Base-by-base conservation (phyloP, 768 basidiomycete genomes). In the Auriscalpium orientale region DNA sequence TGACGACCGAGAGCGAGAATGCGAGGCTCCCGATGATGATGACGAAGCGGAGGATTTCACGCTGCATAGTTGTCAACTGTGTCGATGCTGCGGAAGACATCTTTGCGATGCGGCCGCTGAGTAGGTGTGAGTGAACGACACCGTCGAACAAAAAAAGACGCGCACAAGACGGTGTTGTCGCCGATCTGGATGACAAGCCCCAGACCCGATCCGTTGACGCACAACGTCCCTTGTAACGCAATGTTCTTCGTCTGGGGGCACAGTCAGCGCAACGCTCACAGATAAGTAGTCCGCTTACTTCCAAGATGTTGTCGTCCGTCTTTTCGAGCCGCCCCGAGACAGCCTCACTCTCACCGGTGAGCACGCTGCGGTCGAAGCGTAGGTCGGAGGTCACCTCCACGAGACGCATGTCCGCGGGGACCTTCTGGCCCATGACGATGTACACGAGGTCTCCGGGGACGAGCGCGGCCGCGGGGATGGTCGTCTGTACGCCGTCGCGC, bases 321-420 rank as follows among this genome's bases (percentile, higher is more conserved):
- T 56, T 57, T 11, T 71, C 67, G 9, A 62, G n/a, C 4, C 58
- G 48, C n/a, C 61, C 61, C 1, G 61, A 9, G 15, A 62, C 18
- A 15, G 61, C 49, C 18, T 62, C 61, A n/a, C 61, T 62, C 61
- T 62, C 82, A 15, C 82, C 82, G 5, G 85, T 87, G n/a, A 87
- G 72, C 40, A 86, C 76, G 35, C 81, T 78, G 34, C 83, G 72
- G 61, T 87, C 85, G 48, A 85, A 80, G 54, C 76, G 75, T 37
- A 85, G 67, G 63, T 87, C 85, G 3, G 76, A 69, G 21, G 78
- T 79, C 21, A 75, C 76, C 4, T 81, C 72, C 37, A 87, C 75
- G n/a, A 89, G 71, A 49, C 82, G 77, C 15, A 89, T 56, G 62
- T 89, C 87, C 4, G 87, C 86, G 0, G 87, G 87, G 2, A 88